Conservation (phyloP, 1,284 basidiomycete genomes). For the Heterobasidion parviporum region DNA sequence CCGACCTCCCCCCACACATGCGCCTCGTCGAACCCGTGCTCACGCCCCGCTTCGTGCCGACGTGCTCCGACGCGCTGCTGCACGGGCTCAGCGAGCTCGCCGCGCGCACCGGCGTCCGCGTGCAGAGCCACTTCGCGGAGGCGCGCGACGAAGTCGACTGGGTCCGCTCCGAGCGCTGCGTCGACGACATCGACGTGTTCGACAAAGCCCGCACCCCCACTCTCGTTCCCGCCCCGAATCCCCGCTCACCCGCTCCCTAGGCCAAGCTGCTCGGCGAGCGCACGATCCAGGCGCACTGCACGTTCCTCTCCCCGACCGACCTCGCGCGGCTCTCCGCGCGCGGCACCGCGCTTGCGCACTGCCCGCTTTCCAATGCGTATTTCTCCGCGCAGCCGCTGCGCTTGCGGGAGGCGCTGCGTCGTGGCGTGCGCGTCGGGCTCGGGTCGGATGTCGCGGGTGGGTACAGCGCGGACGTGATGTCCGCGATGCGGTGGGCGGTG, state of each 20-base stretch:
- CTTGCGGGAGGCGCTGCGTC: slow-evolving; percentile 63
- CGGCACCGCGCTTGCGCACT: slow-evolving; percentile 70
- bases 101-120: slow-evolving; percentile 29
- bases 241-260: slow-evolving; percentile 23
- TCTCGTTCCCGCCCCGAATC: not conserved
- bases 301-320: slow-evolving; percentile 50
- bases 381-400: slow-evolving; percentile 72
- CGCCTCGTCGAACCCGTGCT: slow-evolving; percentile 70
- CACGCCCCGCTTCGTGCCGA: slow-evolving; percentile 78
- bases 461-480: slow-evolving; percentile 71
- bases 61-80: slow-evolving; percentile 64
- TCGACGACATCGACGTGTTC: slow-evolving; percentile 68
- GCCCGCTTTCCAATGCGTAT: slow-evolving; percentile 80
- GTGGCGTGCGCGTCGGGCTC: slow-evolving; percentile 61
- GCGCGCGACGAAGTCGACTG: slow-evolving; percentile 65
- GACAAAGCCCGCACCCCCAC: slow-evolving; percentile 36
- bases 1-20: slow-evolving; percentile 31
- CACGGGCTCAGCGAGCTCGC: slow-evolving; percentile 49
- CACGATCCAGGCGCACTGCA: slow-evolving; percentile 81
- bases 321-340: slow-evolving; percentile 41
- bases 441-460: slow-evolving; percentile 84
- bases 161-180: slow-evolving; percentile 52
- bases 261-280: slow-evolving; percentile 48
- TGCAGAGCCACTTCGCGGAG: slow-evolving; percentile 78
- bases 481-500: slow-evolving; percentile 72